Conservation (phyloP, 1,284 basidiomycete species). For the Flammula alnicola region DNA sequence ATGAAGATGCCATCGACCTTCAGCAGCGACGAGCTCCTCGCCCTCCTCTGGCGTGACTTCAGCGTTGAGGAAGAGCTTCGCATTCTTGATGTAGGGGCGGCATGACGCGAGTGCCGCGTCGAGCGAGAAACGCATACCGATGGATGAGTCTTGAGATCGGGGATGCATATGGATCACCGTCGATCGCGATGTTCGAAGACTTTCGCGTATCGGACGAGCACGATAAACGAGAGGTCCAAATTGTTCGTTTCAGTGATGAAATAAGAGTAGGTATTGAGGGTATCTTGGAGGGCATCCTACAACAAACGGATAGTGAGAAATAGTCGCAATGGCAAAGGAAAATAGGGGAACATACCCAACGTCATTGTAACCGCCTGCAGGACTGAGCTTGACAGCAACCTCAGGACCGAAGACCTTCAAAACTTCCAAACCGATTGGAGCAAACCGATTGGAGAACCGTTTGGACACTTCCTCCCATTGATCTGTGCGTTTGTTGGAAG, state of each 20-base stretch:
- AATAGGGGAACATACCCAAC: conserved; percentile 40
- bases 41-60: conserved; percentile 40
- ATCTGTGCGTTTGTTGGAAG: conserved; percentile 62
- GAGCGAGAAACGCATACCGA: conserved; percentile 28
- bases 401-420: conserved; percentile 57
- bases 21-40: conserved; percentile 26
- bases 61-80: conserved; percentile 37
- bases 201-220: conserved; percentile 36
- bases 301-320: neutral
- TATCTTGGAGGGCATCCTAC: conserved; percentile 51
- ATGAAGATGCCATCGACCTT: conserved; percentile 35
- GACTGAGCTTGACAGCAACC: conserved; percentile 56
- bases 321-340: neutral
- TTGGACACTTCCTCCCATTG: conserved; percentile 62
- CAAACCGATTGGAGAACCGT: conserved; percentile 56
- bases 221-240: conserved; percentile 41
- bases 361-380: conserved; percentile 53
- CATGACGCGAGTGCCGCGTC: conserved; percentile 39
- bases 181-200: conserved; percentile 33
- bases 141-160: neutral
- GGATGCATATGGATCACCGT: conserved; percentile 30
- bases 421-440: conserved; percentile 54
- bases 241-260: conserved; percentile 44
- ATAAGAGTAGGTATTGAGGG: conserved; percentile 44
- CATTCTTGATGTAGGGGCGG: conserved; percentile 37